Evolutionary conservation across 2,329 filamentous ascomycete species (phyloP).

Genomic region (Fusarium sp.): DNA sequence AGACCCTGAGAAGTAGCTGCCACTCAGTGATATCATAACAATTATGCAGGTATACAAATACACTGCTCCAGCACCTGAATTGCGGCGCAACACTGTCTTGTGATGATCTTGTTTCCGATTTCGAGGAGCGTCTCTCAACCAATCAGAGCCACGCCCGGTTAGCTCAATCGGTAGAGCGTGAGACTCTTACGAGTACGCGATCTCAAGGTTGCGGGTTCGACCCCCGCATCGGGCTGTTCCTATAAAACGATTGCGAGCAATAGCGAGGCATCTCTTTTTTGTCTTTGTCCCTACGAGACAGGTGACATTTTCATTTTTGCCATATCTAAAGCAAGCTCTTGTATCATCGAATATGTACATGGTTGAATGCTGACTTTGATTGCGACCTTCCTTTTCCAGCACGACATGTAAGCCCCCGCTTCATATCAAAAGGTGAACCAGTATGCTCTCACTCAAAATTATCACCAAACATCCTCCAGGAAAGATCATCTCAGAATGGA

Average conservation of each 20-base stretch:
- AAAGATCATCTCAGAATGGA: background rate
- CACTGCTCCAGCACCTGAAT: rapidly evolving
- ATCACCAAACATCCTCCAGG: background rate
- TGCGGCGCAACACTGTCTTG: rapidly evolving
- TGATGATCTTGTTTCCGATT: rapidly evolving
- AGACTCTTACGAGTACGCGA: slow-evolving; percentile 66
- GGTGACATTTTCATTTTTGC: rapidly evolving
- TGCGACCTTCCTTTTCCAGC: background rate
- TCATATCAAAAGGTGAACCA: rapidly evolving
- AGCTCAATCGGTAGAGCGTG: slow-evolving; percentile 67
- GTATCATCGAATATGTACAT: rapidly evolving
- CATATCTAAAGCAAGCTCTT: rapidly evolving
- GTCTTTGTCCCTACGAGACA: rapidly evolving
- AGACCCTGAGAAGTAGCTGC: background rate
- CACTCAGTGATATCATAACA: rapidly evolving
- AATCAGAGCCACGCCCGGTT: slow-evolving; percentile 47
- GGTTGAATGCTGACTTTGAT: rapidly evolving
- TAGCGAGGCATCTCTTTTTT: slow-evolving; percentile 57
- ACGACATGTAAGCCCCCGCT: background rate
- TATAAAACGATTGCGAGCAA: slow-evolving; percentile 61
- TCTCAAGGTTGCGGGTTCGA: slow-evolving; percentile 68
- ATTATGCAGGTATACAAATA: rapidly evolving
- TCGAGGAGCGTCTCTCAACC: rapidly evolving
- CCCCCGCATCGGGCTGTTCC: slow-evolving; percentile 53
- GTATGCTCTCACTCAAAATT: rapidly evolving